phyloP scores from a whole-genome alignment of 352 stramenopile species.

The Phytophthora pini region DNA sequence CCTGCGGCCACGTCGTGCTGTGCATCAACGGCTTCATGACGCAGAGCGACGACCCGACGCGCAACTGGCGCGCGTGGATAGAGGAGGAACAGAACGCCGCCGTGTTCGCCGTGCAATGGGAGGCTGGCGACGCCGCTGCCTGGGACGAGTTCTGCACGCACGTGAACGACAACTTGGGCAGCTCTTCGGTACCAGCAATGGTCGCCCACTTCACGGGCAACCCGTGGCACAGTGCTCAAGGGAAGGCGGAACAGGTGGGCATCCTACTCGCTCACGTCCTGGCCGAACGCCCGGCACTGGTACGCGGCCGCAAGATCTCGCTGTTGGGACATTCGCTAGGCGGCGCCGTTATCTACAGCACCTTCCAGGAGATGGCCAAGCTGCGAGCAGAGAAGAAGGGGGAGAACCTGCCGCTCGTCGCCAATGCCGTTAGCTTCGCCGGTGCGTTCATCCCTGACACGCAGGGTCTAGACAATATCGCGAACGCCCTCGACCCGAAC shows the following conservation, averaged over 20 bases:
- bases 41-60: constrained; percentile 64
- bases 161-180: constrained; percentile 66
- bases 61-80: constrained; percentile 72
- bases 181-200: constrained; percentile 57
- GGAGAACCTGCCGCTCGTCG: constrained; percentile 33
- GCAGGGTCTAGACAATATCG: constrained; percentile 45
- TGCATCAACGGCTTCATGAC: constrained; percentile 92
- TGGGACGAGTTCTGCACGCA: constrained; percentile 87
- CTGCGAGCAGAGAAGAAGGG: constrained; percentile 34
- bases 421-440: constrained; percentile 74
- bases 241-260: constrained; percentile 81
- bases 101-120: constrained; percentile 81
- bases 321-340: constrained; percentile 85
- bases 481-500: constrained; percentile 39
- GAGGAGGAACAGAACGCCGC: constrained; percentile 36
- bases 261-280: constrained; percentile 76
- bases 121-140: constrained; percentile 69
- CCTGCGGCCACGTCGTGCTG: constrained; percentile 67
- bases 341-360: constrained; percentile 75
- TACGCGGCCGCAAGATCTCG: constrained; percentile 61
- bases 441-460: constrained; percentile 64
- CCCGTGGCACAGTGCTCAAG: constrained; percentile 85
- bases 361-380: constrained; percentile 70
- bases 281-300: constrained; percentile 53
- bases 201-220: constrained; percentile 83